Evolutionary conservation across 495 filamentous ascomycete species (phyloP).

Genomic region (Daldinia concentrica): DNA sequence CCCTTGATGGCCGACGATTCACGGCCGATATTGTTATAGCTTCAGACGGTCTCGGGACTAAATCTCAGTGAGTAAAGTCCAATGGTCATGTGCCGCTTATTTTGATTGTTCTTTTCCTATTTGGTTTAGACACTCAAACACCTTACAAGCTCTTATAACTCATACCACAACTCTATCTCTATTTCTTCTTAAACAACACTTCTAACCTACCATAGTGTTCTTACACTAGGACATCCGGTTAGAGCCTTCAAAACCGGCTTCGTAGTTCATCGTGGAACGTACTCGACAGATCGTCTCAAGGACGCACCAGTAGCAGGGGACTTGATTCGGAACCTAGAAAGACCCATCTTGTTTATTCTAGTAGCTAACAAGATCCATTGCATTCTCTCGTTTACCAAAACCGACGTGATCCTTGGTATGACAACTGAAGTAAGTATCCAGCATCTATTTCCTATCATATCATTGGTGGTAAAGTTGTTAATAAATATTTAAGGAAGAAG

Average conservation of each 20-base stretch:
- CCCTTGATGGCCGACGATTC: conserved; percentile 53
- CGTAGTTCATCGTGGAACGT: conserved; percentile 16
- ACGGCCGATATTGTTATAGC: conserved; percentile 63
- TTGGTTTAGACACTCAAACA: background rate
- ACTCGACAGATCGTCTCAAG: conserved; percentile 15
- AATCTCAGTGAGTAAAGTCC: conserved; percentile 55
- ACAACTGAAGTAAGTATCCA: conserved; percentile 11
- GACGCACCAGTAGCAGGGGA: conserved; percentile 10
- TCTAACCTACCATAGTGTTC: background rate
- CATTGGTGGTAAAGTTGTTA: background rate
- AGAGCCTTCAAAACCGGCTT: conserved; percentile 19
- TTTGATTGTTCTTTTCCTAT: background rate
- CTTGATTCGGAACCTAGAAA: background rate
- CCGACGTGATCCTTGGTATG: background rate
- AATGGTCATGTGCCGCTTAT: background rate
- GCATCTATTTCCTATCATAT: background rate
- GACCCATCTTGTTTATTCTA: background rate
- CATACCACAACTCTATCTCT: background rate
- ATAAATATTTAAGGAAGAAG: background rate
- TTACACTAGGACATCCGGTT: conserved; percentile 21
- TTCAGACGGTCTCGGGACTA: conserved; percentile 66
- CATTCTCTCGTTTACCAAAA: conserved; percentile 4
- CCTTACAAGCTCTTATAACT: background rate
- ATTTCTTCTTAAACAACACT: background rate
- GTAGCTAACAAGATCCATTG: conserved; percentile 2